Evolutionary conservation across 2,329 filamentous ascomycete genomes (phyloP).

Genomic region (Scolecobasidium constrictum): DNA sequence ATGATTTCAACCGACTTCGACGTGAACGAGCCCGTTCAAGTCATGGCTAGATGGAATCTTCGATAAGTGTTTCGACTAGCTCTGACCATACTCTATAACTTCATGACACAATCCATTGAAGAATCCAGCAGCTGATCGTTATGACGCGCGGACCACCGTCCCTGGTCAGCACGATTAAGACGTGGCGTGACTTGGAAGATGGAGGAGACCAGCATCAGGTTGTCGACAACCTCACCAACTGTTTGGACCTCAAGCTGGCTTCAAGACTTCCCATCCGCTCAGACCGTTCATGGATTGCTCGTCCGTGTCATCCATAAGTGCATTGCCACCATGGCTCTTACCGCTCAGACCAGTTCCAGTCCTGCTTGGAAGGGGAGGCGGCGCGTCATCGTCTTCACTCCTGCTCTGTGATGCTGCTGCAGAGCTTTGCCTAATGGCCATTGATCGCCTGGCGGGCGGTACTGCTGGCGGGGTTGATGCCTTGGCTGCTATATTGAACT

Average conservation of each 20-base stretch:
- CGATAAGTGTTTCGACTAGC: no score
- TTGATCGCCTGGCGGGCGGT: constrained; percentile 3
- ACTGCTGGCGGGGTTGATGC: constrained; percentile 5
- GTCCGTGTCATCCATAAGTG: constrained; percentile 25
- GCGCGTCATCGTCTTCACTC: constrained; percentile 15
- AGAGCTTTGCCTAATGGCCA: constrained; percentile 11
- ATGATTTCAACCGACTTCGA: no score
- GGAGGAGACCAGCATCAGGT: no score
- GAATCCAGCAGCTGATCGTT: no score
- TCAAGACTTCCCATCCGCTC: constrained; percentile 28
- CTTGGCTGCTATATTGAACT: not conserved
- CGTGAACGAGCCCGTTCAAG: no score
- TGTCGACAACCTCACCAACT: no score
- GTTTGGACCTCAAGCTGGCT: constrained; percentile 17
- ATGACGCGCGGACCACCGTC: no score
- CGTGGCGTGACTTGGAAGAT: no score
- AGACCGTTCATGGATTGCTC: constrained; percentile 21
- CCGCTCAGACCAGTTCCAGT: constrained; percentile 17
- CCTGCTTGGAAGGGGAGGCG: constrained; percentile 20
- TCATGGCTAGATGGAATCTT: no score
- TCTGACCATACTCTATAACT: no score
- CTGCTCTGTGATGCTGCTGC: constrained; percentile 16
- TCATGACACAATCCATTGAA: no score
- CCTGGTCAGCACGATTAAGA: no score
- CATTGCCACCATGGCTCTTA: constrained; percentile 12